Evolutionary conservation across 345 rosid genomes (phyloP), one percentile per base, ranked within the genome.

Genomic region (Noccaea bulbosa): DNA sequence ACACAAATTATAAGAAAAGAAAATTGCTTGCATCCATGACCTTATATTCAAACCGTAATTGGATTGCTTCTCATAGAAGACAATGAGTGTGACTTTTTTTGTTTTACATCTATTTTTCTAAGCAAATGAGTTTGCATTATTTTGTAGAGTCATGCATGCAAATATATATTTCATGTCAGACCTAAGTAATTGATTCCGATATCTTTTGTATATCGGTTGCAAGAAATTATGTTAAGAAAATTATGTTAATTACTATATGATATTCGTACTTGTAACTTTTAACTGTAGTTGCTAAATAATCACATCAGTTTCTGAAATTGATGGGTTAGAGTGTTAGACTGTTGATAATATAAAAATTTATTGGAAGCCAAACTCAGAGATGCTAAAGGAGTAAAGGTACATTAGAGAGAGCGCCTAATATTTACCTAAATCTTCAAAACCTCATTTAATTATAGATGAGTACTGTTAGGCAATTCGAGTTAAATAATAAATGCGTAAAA

Each of bases 391-490:
- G 11, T 45, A 15, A 17, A 48, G 51, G 10, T 8, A 45, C 49
- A 15, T 14, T 6, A 46, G 22, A 15, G 8, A 16, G 6, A 2
- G 27, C 5, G 27, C 27, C 11, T 16, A 17, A 4, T 1, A 48
- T 8, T 30, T 12, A 38, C 49, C 30, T 37, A 50, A 27, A 0
- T 51, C 15, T 14, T 5, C 7, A 60, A 70, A 50, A 30, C 44
- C 38, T 71, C 48, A 41, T 62, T 10, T 61, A 16, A 6, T 9
- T 48, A 27, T n/a, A 44, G 24, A 32, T 33, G 34, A 4, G 14
- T 27, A 35, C 8, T 62, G 69, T 12, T 62, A 51, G 62, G 62
- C 62, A 49, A 60, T 7, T 9, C 35, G 2, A 69, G 24, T 11
- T 11, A 38, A 69, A 38, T 48, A 50, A 27, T 49, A 39, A 60